Percentiles rank a stretch among this genome's conserved stretches.
phyloP scores from a whole-genome alignment of 2,329 filamentous ascomycete genomes.

The Botrytis paeoniae region DNA sequence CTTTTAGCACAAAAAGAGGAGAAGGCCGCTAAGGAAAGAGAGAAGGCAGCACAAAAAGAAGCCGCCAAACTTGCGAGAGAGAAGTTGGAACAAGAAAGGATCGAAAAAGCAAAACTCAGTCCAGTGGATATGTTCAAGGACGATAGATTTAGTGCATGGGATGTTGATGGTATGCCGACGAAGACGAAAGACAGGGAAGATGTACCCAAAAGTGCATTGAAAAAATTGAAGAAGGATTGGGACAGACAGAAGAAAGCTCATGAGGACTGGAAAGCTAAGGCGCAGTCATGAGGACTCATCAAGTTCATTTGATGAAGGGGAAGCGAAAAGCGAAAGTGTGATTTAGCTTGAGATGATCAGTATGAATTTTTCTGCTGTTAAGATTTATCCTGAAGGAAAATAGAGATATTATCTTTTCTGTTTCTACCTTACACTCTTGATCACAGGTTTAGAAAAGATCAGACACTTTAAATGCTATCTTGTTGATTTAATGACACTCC shows the following conservation, averaged over 20 bases:
- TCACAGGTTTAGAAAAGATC: neutral
- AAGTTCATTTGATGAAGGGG: neutral
- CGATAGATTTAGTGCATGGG: constrained; percentile 70
- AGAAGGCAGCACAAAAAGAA: constrained; percentile 51
- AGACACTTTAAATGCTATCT: neutral
- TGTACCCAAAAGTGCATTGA: constrained; percentile 72
- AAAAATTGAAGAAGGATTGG: constrained; percentile 88
- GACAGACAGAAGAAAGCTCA: constrained; percentile 84
- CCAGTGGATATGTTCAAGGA: constrained; percentile 59
- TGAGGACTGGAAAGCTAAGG: constrained; percentile 52
- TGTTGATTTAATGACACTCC: neutral
- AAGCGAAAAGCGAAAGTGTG: neutral
- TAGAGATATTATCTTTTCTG: neutral
- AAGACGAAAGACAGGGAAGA: constrained; percentile 76
- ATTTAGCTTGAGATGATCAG: neutral
- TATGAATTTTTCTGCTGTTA: neutral
- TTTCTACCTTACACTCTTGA: neutral
- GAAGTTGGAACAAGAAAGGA: constrained; percentile 47
- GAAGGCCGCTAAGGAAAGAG: constrained; percentile 58
- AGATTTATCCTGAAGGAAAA: neutral
- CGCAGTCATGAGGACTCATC: constrained; percentile 3
- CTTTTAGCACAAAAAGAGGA: constrained; percentile 58
- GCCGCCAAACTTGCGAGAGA: constrained; percentile 41
- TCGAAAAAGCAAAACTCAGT: constrained; percentile 55
- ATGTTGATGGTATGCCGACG: constrained; percentile 75